Base-by-base conservation (phyloP, 2,329 filamentous ascomycete species). In the Fusarium sp. region DNA sequence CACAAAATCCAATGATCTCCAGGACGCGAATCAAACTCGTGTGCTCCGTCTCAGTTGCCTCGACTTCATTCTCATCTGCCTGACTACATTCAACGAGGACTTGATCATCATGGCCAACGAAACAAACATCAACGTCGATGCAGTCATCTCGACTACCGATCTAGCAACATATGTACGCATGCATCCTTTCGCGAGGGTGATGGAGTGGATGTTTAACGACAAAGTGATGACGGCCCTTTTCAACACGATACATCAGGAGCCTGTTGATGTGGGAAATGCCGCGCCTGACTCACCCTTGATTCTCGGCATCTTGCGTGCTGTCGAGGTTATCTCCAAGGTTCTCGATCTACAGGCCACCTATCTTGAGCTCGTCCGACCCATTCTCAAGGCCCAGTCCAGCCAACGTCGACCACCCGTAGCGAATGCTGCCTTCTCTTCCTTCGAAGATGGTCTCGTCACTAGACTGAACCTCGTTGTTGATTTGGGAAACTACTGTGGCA, bases 121-220 rank as follows among this genome's bases (percentile, higher is more conserved):
- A 79, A 93, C 94, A 2, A 93, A 89, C 69, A 87, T 97, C 33
- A 86, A 90, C 29, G 91, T 97, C 18, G 95, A 98, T 80, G 85
- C 89, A 11, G 90, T 93, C 18, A 94, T 97, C 74, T 89, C 89
- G 48, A 89, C 94, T 5, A 93, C 92, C 4, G 93, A 94, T 65
- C 86, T 98, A 6, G 90, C 92, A 59, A 89, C 90, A 7, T 99
- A 99, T 80, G 91, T 97, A 68, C 91, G 92, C 27, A 89, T 98
- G 63, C 97, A 99, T 83, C 96, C 97, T 0, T 99, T 98, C 79
- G 92, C 94, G 4, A 91, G 97, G 68, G 92, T 97, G 18, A 98
- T 98, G 94, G 97, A 99, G 80, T 98, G 97, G 95, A 90, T 99
- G 83, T 98, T 97, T 83, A 98, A 97, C 80, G 94, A 97, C 79